Percentiles rank a stretch among this genome's conserved stretches.
These are phyloP conservation scores for Crucihimalaya himalaica DNA, from an alignment of 345 rosid genomes.

Conservation along the genomic window DNA sequence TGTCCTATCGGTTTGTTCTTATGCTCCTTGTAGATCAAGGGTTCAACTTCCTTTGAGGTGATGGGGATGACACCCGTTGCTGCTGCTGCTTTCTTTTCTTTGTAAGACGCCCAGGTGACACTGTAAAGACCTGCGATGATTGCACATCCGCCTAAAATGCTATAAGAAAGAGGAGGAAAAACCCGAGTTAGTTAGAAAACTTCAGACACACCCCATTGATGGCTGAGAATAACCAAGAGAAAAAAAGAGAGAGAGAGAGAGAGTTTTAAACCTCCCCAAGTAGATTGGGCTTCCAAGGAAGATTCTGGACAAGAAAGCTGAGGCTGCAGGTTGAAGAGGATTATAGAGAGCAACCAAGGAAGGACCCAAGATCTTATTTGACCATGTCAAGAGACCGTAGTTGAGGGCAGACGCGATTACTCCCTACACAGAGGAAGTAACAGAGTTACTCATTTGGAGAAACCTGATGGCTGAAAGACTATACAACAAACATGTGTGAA, in stretches of 20 bases:
- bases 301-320: conserved; percentile 77
- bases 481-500: conserved; percentile 7
- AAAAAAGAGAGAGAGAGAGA: neutral
- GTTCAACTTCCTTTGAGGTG: conserved; percentile 53
- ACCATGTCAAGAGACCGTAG: conserved; percentile 97
- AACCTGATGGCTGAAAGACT: neutral
- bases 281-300: conserved; percentile 96
- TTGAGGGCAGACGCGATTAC: conserved; percentile 85
- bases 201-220: neutral
- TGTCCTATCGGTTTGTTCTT: conserved; percentile 49
- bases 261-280: conserved; percentile 80
- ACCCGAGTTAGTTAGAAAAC: conserved; percentile 7
- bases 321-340: conserved; percentile 96
- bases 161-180: conserved; percentile 34
- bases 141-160: conserved; percentile 77
- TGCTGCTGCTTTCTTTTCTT: conserved; percentile 53
- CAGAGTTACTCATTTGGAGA: neutral
- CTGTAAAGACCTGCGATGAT: conserved; percentile 79
- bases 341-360: conserved; percentile 93
- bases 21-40: conserved; percentile 57
- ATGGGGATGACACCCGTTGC: conserved; percentile 26
- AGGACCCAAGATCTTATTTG: conserved; percentile 94
- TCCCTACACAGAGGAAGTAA: conserved; percentile 50
- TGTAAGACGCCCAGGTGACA: conserved; percentile 91
- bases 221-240: neutral